These are phyloP conservation scores for Hypoxylon sp. DNA, from an alignment of 2,329 filamentous ascomycete genomes.

Conservation along the genomic window DNA sequence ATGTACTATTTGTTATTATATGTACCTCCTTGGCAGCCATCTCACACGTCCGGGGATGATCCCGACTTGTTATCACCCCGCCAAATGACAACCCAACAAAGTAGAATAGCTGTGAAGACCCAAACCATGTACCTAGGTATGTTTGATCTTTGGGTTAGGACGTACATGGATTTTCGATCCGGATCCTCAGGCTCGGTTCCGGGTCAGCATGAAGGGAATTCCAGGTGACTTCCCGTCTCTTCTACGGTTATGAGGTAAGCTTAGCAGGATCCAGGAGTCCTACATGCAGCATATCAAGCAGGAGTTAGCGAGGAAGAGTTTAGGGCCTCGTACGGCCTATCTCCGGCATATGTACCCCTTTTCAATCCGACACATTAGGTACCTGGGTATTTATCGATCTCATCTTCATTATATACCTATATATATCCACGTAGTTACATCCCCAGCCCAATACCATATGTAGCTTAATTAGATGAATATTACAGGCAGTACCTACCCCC, in stretches of 20 bases:
- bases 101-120: conserved; percentile 25
- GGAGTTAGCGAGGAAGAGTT: conserved; percentile 22
- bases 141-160: conserved; percentile 38
- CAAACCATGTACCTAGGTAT: conserved; percentile 41
- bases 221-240: conserved; percentile 26
- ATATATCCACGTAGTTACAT: conserved; percentile 8
- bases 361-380: background rate
- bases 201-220: conserved; percentile 17
- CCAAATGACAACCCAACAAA: conserved; percentile 39
- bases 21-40: conserved; percentile 38
- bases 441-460: background rate
- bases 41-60: conserved; percentile 38
- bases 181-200: conserved; percentile 37
- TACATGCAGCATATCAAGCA: conserved; percentile 14
- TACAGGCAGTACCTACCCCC: no score
- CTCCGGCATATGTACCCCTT: conserved; percentile 6
- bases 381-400: background rate
- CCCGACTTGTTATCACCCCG: conserved; percentile 41
- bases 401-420: conserved; percentile 9
- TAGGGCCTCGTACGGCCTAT: conserved; percentile 8
- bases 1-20: conserved; percentile 26
- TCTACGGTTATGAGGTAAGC: conserved; percentile 20
- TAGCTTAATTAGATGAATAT: conserved; percentile 1
- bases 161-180: conserved; percentile 42
- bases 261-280: conserved; percentile 13